These are phyloP conservation scores for Mrakia blollopis DNA, from an alignment of 768 basidiomycete species.

Conservation along the genomic window DNA sequence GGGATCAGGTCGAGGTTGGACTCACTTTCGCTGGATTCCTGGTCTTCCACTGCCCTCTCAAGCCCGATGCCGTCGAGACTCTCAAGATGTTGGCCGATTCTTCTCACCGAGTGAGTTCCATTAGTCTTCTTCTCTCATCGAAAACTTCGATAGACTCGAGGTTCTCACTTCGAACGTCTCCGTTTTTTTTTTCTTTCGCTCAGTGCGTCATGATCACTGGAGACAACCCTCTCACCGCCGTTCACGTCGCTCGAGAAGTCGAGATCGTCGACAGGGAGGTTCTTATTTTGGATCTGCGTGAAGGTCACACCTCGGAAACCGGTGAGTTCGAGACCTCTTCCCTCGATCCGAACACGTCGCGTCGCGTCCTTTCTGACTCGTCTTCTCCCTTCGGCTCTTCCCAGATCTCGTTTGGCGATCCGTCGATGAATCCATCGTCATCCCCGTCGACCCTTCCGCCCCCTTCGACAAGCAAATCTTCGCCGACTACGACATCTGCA, in stretches of 20 bases:
- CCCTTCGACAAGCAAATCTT: conserved; percentile 75
- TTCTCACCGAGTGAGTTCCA: conserved; percentile 76
- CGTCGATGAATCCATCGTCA: conserved; percentile 84
- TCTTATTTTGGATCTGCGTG: conserved; percentile 83
- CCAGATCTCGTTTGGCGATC: conserved; percentile 86
- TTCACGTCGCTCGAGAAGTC: conserved; percentile 91
- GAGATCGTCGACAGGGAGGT: conserved; percentile 95
- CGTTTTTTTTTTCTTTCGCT: not conserved
- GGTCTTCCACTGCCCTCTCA: conserved; percentile 97
- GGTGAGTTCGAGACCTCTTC: conserved; percentile 50
- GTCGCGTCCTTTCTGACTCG: not conserved
- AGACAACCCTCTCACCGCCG: conserved; percentile 94
- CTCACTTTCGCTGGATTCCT: conserved; percentile 91
- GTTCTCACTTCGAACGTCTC: conserved; percentile 7
- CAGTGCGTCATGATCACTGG: conserved; percentile 99
- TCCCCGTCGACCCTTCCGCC: conserved; percentile 72
- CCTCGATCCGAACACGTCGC: not conserved
- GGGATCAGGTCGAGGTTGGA: conserved; percentile 71
- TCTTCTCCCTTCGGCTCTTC: not conserved
- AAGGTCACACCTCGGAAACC: conserved; percentile 63
- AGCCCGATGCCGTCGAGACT: conserved; percentile 81
- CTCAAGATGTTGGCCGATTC: conserved; percentile 93
- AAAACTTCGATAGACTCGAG: not conserved
- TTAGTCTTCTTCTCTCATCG: not conserved
- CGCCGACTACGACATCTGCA: conserved; percentile 86